These are phyloP conservation scores for Francoa sonchifolia DNA, from an alignment of 441 rosid species.

Conservation along the genomic window DNA sequence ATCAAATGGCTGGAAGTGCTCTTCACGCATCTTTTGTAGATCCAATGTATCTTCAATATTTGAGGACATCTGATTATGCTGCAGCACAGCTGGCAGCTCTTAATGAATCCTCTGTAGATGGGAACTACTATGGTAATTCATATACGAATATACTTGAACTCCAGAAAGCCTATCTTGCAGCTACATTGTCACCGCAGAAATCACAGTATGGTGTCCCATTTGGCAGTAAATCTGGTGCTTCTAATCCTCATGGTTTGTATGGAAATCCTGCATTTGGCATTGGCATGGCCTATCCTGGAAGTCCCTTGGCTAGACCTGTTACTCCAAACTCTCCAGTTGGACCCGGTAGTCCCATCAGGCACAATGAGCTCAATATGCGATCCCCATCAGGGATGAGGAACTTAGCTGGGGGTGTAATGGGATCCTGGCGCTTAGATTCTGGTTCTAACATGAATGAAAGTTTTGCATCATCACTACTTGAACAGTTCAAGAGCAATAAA, in stretches of 20 bases:
- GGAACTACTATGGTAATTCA: constrained; percentile 41
- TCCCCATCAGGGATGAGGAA: constrained; percentile 42
- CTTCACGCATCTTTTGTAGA: constrained; percentile 47
- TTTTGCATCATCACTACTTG: constrained; percentile 62
- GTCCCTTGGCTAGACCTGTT: constrained; percentile 44
- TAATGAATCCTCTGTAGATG: constrained; percentile 38
- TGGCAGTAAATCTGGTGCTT: constrained; percentile 38
- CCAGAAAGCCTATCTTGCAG: constrained; percentile 57
- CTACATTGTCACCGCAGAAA: constrained; percentile 45
- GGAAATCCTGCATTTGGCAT: constrained; percentile 46
- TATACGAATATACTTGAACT: constrained; percentile 50
- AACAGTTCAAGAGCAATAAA: constrained; percentile 76
- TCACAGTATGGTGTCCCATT: constrained; percentile 43
- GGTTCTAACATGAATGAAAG: constrained; percentile 32
- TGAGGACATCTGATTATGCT: constrained; percentile 41
- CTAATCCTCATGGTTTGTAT: constrained; percentile 46
- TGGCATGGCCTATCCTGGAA: constrained; percentile 64
- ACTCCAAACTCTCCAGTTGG: constrained; percentile 47
- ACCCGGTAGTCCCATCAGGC: constrained; percentile 59
- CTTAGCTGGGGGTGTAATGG: constrained; percentile 41
- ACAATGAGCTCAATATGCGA: constrained; percentile 41
- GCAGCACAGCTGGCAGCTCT: constrained; percentile 33
- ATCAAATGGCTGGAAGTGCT: constrained; percentile 38
- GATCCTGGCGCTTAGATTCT: constrained; percentile 52
- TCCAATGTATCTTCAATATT: constrained; percentile 58